Conservation (phyloP, 768 basidiomycete genomes). For the Boletus rubropictus region DNA sequence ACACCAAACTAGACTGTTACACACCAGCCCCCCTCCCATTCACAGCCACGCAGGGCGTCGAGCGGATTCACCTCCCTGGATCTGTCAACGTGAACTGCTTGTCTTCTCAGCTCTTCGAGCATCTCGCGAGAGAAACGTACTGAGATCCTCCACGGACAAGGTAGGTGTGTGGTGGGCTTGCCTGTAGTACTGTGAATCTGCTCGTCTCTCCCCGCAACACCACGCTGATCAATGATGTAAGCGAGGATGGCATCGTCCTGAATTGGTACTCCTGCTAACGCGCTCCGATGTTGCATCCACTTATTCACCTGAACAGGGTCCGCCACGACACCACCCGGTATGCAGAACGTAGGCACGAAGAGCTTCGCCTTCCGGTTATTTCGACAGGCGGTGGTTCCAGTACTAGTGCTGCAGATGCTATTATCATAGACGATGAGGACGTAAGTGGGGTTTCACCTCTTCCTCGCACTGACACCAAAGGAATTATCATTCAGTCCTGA, state of each 20-base stretch:
- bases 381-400: slow-evolving; percentile 6
- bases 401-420: slow-evolving; percentile 15
- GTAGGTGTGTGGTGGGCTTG: slow-evolving; percentile 20
- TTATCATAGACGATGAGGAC: slow-evolving; percentile 21
- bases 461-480: slow-evolving; percentile 1
- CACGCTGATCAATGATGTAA: slow-evolving; percentile 10
- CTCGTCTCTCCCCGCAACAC: not conserved
- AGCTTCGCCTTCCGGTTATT: not conserved
- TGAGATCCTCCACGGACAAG: slow-evolving; percentile 16
- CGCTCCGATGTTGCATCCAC: not conserved
- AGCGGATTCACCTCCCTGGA: slow-evolving; percentile 20
- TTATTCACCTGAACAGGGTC: slow-evolving; percentile 18
- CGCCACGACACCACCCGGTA: not conserved
- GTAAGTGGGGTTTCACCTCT: not conserved
- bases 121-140: slow-evolving; percentile 17
- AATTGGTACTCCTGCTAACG: slow-evolving; percentile 22
- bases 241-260: slow-evolving; percentile 26
- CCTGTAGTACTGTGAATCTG: slow-evolving; percentile 25
- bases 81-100: slow-evolving; percentile 8
- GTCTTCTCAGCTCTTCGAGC: slow-evolving; percentile 9
- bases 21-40: slow-evolving; percentile 17
- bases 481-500: not conserved
- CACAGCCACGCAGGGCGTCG: slow-evolving; percentile 23
- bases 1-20: not conserved
- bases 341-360: not conserved